These are phyloP conservation scores for Coemansia sp. DNA, from an alignment of 192 early-diverging fungal species.

Conservation along the genomic window DNA sequence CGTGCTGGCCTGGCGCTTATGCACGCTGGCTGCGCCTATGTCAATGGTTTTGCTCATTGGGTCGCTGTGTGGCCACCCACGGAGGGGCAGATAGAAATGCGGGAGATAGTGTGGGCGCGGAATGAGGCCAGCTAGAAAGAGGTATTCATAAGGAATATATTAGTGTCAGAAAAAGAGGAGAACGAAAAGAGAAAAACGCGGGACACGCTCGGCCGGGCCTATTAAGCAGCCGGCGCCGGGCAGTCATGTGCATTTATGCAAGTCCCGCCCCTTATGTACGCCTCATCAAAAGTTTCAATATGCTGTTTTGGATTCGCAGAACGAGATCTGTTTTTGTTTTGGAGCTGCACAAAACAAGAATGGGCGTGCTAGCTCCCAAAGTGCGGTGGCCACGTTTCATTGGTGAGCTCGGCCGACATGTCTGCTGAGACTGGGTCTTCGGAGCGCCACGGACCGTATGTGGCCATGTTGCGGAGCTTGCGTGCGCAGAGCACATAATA, in stretches of 20 bases:
- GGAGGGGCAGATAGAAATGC: background rate
- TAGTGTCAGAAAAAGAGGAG: background rate
- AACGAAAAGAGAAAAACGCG: background rate
- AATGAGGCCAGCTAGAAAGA: background rate
- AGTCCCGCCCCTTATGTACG: no score
- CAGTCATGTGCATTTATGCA: background rate
- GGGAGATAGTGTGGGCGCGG: background rate
- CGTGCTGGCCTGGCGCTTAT: background rate
- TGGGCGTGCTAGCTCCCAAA: conserved; percentile 4
- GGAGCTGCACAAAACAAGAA: conserved; percentile 1
- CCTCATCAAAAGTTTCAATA: no score
- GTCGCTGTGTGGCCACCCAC: background rate
- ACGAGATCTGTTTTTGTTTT: conserved; percentile 2
- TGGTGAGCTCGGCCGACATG: conserved; percentile 26
- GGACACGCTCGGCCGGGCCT: background rate
- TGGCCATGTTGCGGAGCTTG: conserved; percentile 50
- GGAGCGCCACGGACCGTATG: conserved; percentile 39
- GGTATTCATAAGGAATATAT: background rate
- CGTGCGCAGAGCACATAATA: conserved; percentile 49
- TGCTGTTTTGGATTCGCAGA: background rate
- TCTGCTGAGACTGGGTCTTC: conserved; percentile 46
- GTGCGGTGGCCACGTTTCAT: conserved; percentile 20
- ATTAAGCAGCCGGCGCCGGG: background rate
- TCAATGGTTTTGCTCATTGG: conserved; percentile 5
- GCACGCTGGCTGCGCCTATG: background rate